Evolutionary conservation across 73 alveolate genomes (phyloP), one percentile per base, ranked within the genome.

Genomic region (Uronychia binucleata): DNA sequence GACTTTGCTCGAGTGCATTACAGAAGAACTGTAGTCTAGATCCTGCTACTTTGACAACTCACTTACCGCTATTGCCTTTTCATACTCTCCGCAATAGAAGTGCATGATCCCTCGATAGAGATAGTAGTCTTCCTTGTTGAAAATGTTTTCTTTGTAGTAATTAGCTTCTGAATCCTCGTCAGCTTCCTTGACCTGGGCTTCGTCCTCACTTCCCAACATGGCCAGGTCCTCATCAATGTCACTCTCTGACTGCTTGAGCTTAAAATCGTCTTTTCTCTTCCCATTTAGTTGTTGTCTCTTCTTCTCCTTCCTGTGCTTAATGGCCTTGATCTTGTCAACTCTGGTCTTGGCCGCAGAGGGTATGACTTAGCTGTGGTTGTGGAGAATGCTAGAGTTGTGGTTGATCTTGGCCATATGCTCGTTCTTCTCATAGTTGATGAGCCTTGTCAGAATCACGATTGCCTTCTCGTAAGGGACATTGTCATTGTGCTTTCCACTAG

Each of bases 71-170:
- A 89, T 59, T 0, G 92, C 86, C 76, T 89, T 89, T 30, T 89
- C 91, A 74, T 59, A 89, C 46, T 83, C 86, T 27, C 90, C 92
- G n/a, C 83, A 33, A 33, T 89, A 89, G 82, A 89, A 89, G 79
- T 57, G 57, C 92, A 89, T 83, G 32, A 89, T 80, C 34, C 90
- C 95, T 79, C 95, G 83, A 74, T 89, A 89, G 27, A 89, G 86
- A 58, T 84, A 84, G 74, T 78, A 89, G 77, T 89, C 95, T 79
- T 89, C 95, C 67, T 89, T 86, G 74, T 89, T 89, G 74, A 89
- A 89, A 1, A 89, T 88, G 57, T 89, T 89, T 34, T 84, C 92
- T 28, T 78, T 84, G 31, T 89, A 89, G 79, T 83, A 89, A 34
- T 81, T 83, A 31, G 81, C 77, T 32, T 88, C 91, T 33, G 88